Evolutionary conservation across 352 stramenopile species (phyloP).

Genomic region (Phytopythium delawarense): DNA sequence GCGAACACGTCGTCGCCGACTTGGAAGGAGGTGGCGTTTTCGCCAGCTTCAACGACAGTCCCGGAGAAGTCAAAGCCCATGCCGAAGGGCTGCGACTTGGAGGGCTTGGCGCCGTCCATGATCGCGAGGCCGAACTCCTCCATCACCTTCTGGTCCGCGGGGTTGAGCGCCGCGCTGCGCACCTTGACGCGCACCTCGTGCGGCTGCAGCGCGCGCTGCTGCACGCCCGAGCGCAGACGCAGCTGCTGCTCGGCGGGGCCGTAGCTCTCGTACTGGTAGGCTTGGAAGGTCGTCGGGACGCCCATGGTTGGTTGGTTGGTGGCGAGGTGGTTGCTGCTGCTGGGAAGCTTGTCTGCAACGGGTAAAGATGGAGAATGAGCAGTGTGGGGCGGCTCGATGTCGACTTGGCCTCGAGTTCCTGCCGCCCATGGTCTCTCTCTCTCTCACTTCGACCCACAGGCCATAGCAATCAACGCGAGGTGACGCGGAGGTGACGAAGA

Average conservation of each 20-base stretch:
- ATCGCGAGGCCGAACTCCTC: constrained; percentile 28
- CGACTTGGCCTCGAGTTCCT: neutral
- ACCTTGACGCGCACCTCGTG: constrained; percentile 59
- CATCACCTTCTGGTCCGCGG: constrained; percentile 61
- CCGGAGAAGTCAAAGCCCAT: constrained; percentile 68
- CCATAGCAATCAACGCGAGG: neutral
- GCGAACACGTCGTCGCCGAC: constrained; percentile 68
- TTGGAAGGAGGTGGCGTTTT: constrained; percentile 34
- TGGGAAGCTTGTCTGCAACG: constrained; percentile 4
- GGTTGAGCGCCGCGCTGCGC: constrained; percentile 54
- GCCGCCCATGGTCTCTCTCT: neutral
- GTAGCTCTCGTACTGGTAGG: constrained; percentile 25
- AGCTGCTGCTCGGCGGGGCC: constrained; percentile 14
- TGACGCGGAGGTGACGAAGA: neutral
- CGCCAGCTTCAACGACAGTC: constrained; percentile 48
- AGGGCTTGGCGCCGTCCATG: constrained; percentile 20
- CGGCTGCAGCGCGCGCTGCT: constrained; percentile 10
- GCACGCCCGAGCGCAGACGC: constrained; percentile 12
- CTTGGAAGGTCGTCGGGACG: constrained; percentile 23
- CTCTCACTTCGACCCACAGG: neutral
- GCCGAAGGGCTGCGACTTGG: constrained; percentile 25
- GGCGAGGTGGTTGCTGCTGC: neutral
- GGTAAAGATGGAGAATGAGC: constrained; percentile 5
- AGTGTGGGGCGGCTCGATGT: neutral
- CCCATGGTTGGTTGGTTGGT: constrained; percentile 11